Percentiles rank a stretch among this genome's conserved stretches.
Conservation (phyloP, 345 rosid genomes). For the Excoecaria cochinchinensis region DNA sequence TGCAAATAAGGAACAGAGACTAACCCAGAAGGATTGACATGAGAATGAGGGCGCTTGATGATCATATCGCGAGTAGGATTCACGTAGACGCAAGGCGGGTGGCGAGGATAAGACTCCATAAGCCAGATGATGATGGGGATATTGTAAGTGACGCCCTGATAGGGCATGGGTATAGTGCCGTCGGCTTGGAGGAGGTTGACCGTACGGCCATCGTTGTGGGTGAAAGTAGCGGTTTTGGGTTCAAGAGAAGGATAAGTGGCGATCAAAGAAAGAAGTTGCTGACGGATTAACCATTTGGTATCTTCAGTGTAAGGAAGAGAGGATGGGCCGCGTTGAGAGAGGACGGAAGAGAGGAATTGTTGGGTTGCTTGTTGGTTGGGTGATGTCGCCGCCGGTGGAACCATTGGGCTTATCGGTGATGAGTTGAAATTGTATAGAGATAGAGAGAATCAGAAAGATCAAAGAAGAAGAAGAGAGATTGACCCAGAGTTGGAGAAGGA, state of each 20-base stretch:
- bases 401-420: slow-evolving; percentile 28
- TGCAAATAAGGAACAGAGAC: slow-evolving; percentile 76
- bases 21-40: slow-evolving; percentile 81
- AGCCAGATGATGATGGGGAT: slow-evolving; percentile 94
- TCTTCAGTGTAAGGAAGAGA: slow-evolving; percentile 75
- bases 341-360: slow-evolving; percentile 78
- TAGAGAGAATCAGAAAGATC: not conserved
- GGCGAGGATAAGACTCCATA: slow-evolving; percentile 76
- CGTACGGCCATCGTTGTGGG: slow-evolving; percentile 95
- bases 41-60: slow-evolving; percentile 80
- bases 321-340: slow-evolving; percentile 80
- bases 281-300: slow-evolving; percentile 87
- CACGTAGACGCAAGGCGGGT: slow-evolving; percentile 81
- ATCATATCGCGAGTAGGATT: slow-evolving; percentile 97
- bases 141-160: slow-evolving; percentile 80
- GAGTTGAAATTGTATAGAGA: not conserved
- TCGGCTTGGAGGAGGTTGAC: slow-evolving; percentile 89
- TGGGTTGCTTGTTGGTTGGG: slow-evolving; percentile 53
- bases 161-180: slow-evolving; percentile 81
- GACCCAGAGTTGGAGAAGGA: not conserved
- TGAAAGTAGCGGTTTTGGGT: slow-evolving; percentile 82
- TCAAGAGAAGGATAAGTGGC: slow-evolving; percentile 61
- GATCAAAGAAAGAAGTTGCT: slow-evolving; percentile 69
- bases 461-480: too few relatives aligned
- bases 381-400: not conserved